These are phyloP conservation scores for Amaranthus cruentus DNA, from an alignment of 148 eudicot species.

Conservation along the genomic window DNA sequence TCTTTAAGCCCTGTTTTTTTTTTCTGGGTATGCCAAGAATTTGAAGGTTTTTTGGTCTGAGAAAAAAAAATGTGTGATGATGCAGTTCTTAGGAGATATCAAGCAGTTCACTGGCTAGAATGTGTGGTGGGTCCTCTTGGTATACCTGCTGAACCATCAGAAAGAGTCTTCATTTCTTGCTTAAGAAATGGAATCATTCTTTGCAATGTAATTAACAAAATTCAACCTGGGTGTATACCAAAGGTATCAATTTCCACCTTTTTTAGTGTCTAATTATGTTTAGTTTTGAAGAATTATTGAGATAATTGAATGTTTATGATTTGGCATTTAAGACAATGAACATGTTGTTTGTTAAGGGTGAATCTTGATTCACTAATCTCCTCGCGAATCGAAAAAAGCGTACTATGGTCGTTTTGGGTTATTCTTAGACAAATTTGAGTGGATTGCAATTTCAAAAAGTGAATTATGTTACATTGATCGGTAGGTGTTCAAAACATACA, in stretches of 20 bases:
- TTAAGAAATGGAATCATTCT: conserved; percentile 86
- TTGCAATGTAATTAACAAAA: conserved; percentile 80
- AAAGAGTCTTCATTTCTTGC: conserved; percentile 80
- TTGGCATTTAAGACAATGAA: not conserved
- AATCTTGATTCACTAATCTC: too few relatives aligned
- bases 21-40: conserved; percentile 18
- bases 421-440: too few relatives aligned
- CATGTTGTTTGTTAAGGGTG: too few relatives aligned
- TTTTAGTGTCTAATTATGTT: not conserved
- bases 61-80: conserved; percentile 18
- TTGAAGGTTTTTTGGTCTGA: not conserved
- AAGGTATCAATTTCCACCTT: conserved; percentile 46
- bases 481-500: too few relatives aligned
- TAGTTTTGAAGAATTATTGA: not conserved
- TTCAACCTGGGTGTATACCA: conserved; percentile 72
- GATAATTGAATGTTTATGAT: not conserved
- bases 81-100: conserved; percentile 65
- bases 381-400: too few relatives aligned
- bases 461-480: too few relatives aligned
- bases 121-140: conserved; percentile 65
- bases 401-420: too few relatives aligned
- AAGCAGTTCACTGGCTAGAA: conserved; percentile 78
- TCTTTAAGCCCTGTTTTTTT: not conserved
- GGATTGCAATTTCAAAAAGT: too few relatives aligned
- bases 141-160: conserved; percentile 55